A percentile compares a stretch with the other conserved stretches of the same genome.
Conservation (phyloP, 2,329 filamentous ascomycete species). For the Juglanconis oblonga region DNA sequence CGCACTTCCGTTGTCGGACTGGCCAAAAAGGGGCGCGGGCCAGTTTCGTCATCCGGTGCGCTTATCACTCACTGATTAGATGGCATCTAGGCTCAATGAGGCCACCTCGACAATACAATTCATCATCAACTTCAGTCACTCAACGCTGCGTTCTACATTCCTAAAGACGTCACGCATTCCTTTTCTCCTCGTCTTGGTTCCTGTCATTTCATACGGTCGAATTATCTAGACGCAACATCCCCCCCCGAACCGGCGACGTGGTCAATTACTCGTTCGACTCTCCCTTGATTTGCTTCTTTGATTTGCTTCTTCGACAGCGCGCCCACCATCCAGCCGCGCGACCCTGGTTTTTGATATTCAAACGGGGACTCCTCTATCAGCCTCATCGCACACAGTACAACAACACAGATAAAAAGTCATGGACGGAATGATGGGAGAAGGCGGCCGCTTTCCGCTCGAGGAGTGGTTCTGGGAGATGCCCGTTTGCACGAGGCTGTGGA, state of each 20-base stretch:
- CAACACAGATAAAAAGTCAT: constrained; percentile 30
- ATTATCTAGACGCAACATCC: background rate
- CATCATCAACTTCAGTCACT: background rate
- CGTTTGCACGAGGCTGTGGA: constrained; percentile 94
- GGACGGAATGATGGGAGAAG: constrained; percentile 58
- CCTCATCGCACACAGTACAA: background rate
- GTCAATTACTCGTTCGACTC: background rate
- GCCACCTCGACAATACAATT: background rate
- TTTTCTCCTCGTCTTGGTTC: background rate
- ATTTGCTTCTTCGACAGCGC: background rate
- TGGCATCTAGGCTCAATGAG: background rate
- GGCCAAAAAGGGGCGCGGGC: background rate
- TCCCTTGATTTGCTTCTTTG: background rate
- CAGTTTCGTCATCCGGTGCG: background rate
- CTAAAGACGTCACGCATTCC: background rate
- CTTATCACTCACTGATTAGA: background rate
- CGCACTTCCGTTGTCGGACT: no score
- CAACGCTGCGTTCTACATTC: background rate
- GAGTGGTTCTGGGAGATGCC: constrained; percentile 99
- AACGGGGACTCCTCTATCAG: background rate
- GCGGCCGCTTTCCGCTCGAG: constrained; percentile 74
- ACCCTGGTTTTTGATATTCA: background rate
- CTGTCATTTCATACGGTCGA: background rate
- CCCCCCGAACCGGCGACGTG: background rate
- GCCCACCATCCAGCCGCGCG: background rate